These are phyloP conservation scores for Peribolospora kevripleyi DNA, from an alignment of 768 basidiomycete genomes.

Conservation along the genomic window DNA sequence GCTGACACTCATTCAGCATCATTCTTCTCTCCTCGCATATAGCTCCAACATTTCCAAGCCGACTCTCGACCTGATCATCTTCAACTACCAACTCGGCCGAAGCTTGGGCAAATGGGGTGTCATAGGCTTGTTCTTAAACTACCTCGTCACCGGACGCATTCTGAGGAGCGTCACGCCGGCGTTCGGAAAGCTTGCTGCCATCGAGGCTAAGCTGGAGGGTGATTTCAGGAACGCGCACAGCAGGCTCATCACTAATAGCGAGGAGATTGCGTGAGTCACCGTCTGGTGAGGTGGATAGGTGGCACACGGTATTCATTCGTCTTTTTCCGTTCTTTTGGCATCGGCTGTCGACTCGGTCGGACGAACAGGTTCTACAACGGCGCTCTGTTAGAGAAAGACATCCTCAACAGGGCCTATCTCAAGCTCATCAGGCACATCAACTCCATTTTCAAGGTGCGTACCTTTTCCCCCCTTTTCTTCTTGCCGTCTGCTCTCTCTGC, in stretches of 20 bases:
- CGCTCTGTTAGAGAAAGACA: slow-evolving; percentile 53
- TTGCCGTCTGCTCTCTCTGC: not conserved
- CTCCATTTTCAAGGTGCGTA: slow-evolving; percentile 55
- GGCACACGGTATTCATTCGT: not conserved
- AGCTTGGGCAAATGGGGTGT: slow-evolving; percentile 72
- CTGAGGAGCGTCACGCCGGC: slow-evolving; percentile 56
- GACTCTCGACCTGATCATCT: slow-evolving; percentile 64
- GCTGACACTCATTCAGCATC: not conserved
- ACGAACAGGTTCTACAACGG: slow-evolving; percentile 64
- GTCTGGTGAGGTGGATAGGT: not conserved
- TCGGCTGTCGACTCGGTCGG: not conserved
- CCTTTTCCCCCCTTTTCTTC: not conserved
- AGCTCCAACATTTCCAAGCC: slow-evolving; percentile 90
- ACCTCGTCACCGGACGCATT: slow-evolving; percentile 63
- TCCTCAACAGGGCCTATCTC: slow-evolving; percentile 47
- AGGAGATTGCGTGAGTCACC: slow-evolving; percentile 60
- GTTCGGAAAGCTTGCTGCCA: slow-evolving; percentile 67
- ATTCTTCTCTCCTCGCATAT: not conserved
- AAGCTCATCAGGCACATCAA: slow-evolving; percentile 70
- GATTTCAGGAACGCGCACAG: slow-evolving; percentile 75
- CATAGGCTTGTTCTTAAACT: slow-evolving; percentile 50
- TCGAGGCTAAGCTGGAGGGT: slow-evolving; percentile 70
- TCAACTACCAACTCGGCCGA: slow-evolving; percentile 69
- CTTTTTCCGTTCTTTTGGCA: not conserved
- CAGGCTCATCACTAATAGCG: slow-evolving; percentile 61